A percentile compares a stretch with the other conserved stretches of the same genome.
phyloP scores from a whole-genome alignment of 768 basidiomycete genomes.

The Coprinellus aureogranulatus region DNA sequence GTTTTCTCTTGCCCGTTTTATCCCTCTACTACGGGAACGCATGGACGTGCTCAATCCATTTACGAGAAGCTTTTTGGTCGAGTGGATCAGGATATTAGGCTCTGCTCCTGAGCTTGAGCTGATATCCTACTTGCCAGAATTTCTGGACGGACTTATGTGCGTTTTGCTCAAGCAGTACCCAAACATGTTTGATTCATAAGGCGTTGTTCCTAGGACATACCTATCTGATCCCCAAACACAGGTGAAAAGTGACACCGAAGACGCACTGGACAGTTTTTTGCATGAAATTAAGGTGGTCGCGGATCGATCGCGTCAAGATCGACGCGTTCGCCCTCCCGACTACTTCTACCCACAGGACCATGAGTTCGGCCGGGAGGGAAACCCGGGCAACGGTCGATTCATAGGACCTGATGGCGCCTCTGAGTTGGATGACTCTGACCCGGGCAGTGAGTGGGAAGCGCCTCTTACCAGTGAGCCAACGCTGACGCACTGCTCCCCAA shows the following conservation, averaged over 20 bases:
- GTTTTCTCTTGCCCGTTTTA: conserved; percentile 92
- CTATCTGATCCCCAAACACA: conserved; percentile 94
- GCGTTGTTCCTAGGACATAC: conserved; percentile 64
- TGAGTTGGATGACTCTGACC: conserved; percentile 55
- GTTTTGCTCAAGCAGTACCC: conserved; percentile 25
- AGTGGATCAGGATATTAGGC: conserved; percentile 94
- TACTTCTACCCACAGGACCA: neutral
- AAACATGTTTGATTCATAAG: neutral
- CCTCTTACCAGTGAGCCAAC: neutral
- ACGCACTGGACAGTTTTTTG: conserved; percentile 83
- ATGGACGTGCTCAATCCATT: conserved; percentile 96
- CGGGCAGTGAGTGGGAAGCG: conserved; percentile 50
- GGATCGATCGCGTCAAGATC: conserved; percentile 57
- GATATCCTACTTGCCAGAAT: conserved; percentile 91
- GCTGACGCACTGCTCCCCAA: conserved; percentile 24
- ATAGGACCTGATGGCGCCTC: conserved; percentile 42
- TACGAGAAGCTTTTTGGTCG: conserved; percentile 92
- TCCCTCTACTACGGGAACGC: conserved; percentile 88
- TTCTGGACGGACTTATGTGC: conserved; percentile 89
- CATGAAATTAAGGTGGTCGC: conserved; percentile 78
- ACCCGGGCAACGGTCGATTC: conserved; percentile 19
- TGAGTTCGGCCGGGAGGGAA: neutral
- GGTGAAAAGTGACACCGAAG: conserved; percentile 87
- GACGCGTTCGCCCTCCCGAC: neutral
- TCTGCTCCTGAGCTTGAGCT: conserved; percentile 96